Evolutionary conservation across 1,284 basidiomycete species (phyloP).

Genomic region (Porogramme epimiltina): DNA sequence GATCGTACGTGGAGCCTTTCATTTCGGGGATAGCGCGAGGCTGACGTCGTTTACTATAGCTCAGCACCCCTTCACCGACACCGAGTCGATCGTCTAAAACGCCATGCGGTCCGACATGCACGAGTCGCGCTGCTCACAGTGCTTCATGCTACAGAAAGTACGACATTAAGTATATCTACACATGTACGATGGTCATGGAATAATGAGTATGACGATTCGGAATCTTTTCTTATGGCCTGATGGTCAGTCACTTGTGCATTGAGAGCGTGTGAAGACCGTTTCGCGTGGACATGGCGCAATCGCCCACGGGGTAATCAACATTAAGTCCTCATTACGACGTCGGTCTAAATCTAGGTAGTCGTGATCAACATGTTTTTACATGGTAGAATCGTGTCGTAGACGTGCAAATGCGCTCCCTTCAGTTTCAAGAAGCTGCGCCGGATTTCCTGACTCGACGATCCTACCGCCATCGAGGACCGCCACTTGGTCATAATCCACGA

Average conservation of each 20-base stretch:
- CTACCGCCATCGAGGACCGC: slow-evolving; percentile 80
- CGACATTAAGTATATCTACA: no score
- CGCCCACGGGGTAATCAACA: no score
- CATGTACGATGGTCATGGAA: not conserved
- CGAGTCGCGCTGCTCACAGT: no score
- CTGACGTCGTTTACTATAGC: not conserved
- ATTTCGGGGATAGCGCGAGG: not conserved
- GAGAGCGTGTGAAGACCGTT: no score
- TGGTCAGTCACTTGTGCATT: no score
- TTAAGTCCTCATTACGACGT: no score
- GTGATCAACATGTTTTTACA: not conserved
- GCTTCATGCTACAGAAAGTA: no score
- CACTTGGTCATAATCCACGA: slow-evolving; percentile 78
- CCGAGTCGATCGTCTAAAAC: not conserved
- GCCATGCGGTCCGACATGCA: not conserved
- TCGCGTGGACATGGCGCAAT: no score
- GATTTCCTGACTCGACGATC: slow-evolving; percentile 61
- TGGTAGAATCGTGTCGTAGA: not conserved
- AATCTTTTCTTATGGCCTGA: no score
- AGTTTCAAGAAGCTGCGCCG: not conserved
- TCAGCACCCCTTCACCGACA: not conserved
- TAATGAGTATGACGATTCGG: not conserved
- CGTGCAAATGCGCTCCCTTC: not conserved
- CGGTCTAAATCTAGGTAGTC: no score
- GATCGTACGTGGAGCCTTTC: not conserved